Evolutionary conservation across 495 filamentous ascomycete species (phyloP), one percentile per base, ranked within the genome.

Genomic region (Symbiotaphrina buchneri): DNA sequence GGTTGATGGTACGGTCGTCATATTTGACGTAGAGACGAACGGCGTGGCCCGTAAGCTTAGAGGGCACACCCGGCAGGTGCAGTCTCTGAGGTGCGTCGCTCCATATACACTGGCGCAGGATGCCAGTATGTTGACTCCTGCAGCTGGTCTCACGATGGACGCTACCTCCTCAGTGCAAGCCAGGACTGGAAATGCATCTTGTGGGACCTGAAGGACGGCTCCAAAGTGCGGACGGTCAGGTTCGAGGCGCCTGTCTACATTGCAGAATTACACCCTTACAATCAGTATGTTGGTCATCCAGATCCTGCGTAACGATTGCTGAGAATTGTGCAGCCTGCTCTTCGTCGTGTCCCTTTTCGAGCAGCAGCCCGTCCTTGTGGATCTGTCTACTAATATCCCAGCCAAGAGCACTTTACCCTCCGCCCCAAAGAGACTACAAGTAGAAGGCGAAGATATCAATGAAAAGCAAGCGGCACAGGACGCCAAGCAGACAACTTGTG

Each of bases 21-120:
- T 99, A 32, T 99, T 92, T 58, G 87, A 99, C 46, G 62, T 94
- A 25, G 90, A 94, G 47, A 95, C 90, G 18, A 87, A 84, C 58
- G 83, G 85, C 22, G 74, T 95, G 11, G 87, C 87, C 24, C 72
- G 82, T 33, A 94, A 94, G 48, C 60, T 95, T 21, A 67, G 78
- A 32, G 87, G 87, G 5, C 87, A 99, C 53, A 85, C 77, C 11
- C 61, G 74, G 36, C 82, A 87, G 43, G 78, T 95, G 24, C 81
- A 87, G 37, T 87, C 78, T 8, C 48, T 95, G 14, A 72, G 65
- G 65, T 61, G 51, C 20, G 35, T n/a, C 19, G 10, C 15, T 10
- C 10, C 6, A 18, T 28, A 10, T 15, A 14, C 8, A 10, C n/a
- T 4, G 18, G 21, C 28, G 6, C 17, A 34, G 15, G 38, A 29